Conservation (phyloP, 306 rosid species). For the Castanopsis chinensis region DNA sequence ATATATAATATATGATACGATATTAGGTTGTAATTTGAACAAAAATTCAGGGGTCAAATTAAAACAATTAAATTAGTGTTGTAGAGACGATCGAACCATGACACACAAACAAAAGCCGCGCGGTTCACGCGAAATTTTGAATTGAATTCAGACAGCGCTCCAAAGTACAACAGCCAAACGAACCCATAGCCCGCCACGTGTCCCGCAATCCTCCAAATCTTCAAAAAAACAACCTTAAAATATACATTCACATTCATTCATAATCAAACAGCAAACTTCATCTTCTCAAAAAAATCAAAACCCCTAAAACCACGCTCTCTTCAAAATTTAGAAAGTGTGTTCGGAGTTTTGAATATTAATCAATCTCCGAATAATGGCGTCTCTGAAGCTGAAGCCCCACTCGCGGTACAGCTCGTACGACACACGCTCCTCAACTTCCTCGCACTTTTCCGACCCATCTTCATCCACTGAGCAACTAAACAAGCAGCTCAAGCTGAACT, state of each 20-base stretch:
- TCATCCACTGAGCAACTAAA: slow-evolving; percentile 52
- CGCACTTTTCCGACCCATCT: slow-evolving; percentile 72
- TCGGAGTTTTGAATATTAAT: too few relatives aligned
- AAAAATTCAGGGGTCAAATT: too few relatives aligned
- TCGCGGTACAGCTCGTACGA: slow-evolving; percentile 85
- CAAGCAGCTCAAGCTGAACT: too few relatives aligned
- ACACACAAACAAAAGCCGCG: slow-evolving; percentile 18
- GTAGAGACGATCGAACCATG: neutral
- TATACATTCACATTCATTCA: too few relatives aligned
- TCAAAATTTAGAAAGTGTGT: too few relatives aligned
- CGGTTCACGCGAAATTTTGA: slow-evolving; percentile 40
- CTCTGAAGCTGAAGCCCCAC: slow-evolving; percentile 40
- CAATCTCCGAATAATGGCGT: slow-evolving; percentile 34
- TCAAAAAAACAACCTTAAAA: too few relatives aligned
- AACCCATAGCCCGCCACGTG: slow-evolving; percentile 47
- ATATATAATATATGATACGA: too few relatives aligned
- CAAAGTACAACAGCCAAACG: slow-evolving; percentile 1
- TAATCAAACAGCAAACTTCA: neutral
- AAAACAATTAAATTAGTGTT: too few relatives aligned
- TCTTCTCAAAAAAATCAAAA: neutral
- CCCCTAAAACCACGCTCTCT: neutral
- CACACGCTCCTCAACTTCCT: slow-evolving; percentile 69
- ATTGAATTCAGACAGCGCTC: slow-evolving; percentile 58
- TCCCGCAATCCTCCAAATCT: neutral
- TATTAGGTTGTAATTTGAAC: too few relatives aligned